Evolutionary conservation across 2,329 filamentous ascomycete genomes (phyloP), one percentile per base, ranked within the genome.

Genomic region (Daldinia eschscholtzii): DNA sequence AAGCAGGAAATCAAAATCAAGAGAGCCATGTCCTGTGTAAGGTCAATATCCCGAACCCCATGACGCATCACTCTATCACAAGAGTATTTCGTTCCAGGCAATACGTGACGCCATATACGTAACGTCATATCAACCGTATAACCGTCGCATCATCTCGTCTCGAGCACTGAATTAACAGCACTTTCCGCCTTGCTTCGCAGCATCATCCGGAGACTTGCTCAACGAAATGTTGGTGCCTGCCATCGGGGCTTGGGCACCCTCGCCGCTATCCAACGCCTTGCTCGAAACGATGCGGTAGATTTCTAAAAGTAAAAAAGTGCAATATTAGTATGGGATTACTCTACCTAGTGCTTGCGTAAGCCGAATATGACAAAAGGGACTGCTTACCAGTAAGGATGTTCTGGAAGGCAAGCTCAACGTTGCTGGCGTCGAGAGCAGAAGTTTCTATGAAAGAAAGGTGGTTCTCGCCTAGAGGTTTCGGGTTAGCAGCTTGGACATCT

Each of bases 361-460:
- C 46, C 41, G 42, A 53, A 39, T 28, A 33, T 37, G 23, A 26
- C 6, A 33, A 52, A 33, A 6, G 23, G 60, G 48, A 23, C n/a
- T 30, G 81, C 88, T 70, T 88, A 98, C 95, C 95, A 80, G 96
- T 99, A 80, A 99, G 87, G 80, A 99, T 99, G 84, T 98, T 98
- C 85, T 99, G 95, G 89, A 99, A 98, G 68, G 96, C 96, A 79
- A 98, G 90, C 85, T 99, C 96, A 74, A 99, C 96, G 80, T 99
- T 99, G 89, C 94, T 98, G 76, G 96, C 96, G 80, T 99, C 96
- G 77, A 99, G 91, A 72, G 96, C 96, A 70, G 97, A 99, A 46
- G 96, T 99, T 87, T 99, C 96, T 82, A 99, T 99, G 83, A 99
- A 99, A 58, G 95, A 98, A 52, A 98, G 88, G 81, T 97, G 95